Conservation (phyloP, 2,329 filamentous ascomycete genomes). For the Periconia sp. region DNA sequence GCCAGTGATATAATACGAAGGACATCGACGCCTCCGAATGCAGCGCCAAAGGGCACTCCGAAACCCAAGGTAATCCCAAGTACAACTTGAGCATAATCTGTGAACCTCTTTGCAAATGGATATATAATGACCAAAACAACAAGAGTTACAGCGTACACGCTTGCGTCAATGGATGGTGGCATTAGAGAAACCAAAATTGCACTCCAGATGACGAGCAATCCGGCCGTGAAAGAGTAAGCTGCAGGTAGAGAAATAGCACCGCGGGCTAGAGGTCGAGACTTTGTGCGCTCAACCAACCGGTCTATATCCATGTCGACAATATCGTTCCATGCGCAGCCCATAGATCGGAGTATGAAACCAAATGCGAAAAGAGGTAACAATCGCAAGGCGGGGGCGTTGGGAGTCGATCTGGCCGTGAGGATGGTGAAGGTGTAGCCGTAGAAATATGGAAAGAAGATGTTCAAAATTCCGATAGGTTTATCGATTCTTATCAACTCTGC, state of each 20-base stretch:
- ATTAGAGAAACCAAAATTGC: not conserved
- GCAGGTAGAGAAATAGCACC: not conserved
- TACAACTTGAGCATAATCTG: not conserved
- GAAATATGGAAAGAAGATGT: not conserved
- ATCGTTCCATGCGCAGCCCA: constrained; percentile 58
- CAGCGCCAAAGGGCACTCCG: not conserved
- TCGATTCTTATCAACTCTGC: not conserved
- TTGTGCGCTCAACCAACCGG: constrained; percentile 40
- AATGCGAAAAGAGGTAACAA: constrained; percentile 1
- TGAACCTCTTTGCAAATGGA: not conserved
- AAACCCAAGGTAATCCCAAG: not conserved
- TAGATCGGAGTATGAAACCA: too few species aligned
- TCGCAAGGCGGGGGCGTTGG: not conserved
- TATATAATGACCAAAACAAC: not conserved
- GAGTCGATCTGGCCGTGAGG: not conserved
- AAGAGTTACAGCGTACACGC: not conserved
- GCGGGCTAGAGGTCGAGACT: not conserved
- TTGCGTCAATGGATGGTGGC: too few species aligned
- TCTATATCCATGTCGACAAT: constrained; percentile 58
- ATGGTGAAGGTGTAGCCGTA: not conserved
- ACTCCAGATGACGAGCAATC: not conserved
- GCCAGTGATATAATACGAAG: not conserved
- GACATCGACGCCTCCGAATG: not conserved
- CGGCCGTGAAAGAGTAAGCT: not conserved
- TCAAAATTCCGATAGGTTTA: not conserved